Conservation (phyloP, 2,329 filamentous ascomycete genomes). For the Cytospora leucostoma region DNA sequence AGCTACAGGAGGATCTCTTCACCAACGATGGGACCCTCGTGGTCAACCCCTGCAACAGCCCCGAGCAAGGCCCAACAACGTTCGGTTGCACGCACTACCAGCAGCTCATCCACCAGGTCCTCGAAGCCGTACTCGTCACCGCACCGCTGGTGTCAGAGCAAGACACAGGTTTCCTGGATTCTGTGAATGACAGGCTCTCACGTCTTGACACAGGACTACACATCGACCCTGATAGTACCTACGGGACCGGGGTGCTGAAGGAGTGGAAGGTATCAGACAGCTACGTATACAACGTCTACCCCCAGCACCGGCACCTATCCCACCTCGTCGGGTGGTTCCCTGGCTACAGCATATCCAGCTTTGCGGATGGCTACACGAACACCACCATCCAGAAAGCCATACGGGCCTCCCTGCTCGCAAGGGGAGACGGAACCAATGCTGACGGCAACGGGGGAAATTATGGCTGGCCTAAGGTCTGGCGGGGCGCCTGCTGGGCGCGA, state of each 20-base stretch:
- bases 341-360: constrained; percentile 50
- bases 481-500: constrained; percentile 56
- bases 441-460: constrained; percentile 41
- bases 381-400: constrained; percentile 47
- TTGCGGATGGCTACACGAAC: constrained; percentile 46
- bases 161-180: constrained; percentile 36
- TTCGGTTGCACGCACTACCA: constrained; percentile 58
- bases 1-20: constrained; percentile 52
- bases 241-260: constrained; percentile 45
- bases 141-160: constrained; percentile 31
- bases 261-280: constrained; percentile 52
- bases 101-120: constrained; percentile 50
- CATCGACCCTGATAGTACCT: constrained; percentile 34
- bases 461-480: constrained; percentile 62
- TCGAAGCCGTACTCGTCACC: constrained; percentile 40
- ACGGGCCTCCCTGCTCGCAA: constrained; percentile 42
- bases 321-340: constrained; percentile 59
- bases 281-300: constrained; percentile 32
- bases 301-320: constrained; percentile 53
- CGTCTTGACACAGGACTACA: constrained; percentile 55
- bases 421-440: constrained; percentile 20
- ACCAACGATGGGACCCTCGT: constrained; percentile 54
- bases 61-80: constrained; percentile 56
- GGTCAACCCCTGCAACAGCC: constrained; percentile 60
- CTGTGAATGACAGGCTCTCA: constrained; percentile 44